A percentile compares a stretch with the other conserved stretches of the same genome.
phyloP scores from a whole-genome alignment of 805 yeast genomes.

The Ogataea pilisensis region DNA sequence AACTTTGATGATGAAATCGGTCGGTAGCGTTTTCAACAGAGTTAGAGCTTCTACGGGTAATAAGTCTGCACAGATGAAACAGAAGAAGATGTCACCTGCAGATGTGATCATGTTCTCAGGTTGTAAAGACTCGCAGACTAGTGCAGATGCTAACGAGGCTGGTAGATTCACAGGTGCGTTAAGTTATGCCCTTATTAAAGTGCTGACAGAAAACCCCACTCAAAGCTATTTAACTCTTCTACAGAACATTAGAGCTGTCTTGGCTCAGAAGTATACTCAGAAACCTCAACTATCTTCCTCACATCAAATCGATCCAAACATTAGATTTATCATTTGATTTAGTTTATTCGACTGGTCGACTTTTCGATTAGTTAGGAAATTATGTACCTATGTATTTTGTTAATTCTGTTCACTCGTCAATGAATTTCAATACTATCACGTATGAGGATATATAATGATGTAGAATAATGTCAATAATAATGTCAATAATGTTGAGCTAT shows the following conservation, averaged over 20 bases:
- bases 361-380: not conserved
- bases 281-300: constrained; percentile 79
- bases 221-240: constrained; percentile 68
- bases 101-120: constrained; percentile 77
- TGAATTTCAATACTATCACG: too few species aligned
- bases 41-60: constrained; percentile 29
- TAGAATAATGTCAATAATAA: too few species aligned
- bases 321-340: constrained; percentile 34
- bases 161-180: constrained; percentile 80
- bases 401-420: too few species aligned
- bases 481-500: too few species aligned
- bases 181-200: constrained; percentile 73
- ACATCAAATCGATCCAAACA: constrained; percentile 68
- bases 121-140: constrained; percentile 79
- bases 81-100: constrained; percentile 65
- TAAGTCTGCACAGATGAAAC: constrained; percentile 39
- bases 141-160: constrained; percentile 74
- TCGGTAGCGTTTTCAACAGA: constrained; percentile 31
- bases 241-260: constrained; percentile 63
- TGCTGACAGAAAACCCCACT: constrained; percentile 53
- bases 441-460: too few species aligned
- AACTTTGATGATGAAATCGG: constrained; percentile 38
- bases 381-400: not conserved
- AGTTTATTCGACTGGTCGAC: not conserved
- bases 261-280: constrained; percentile 65